Base-by-base conservation (phyloP, 75 land plant genomes). In the Sequoiadendron giganteum region DNA sequence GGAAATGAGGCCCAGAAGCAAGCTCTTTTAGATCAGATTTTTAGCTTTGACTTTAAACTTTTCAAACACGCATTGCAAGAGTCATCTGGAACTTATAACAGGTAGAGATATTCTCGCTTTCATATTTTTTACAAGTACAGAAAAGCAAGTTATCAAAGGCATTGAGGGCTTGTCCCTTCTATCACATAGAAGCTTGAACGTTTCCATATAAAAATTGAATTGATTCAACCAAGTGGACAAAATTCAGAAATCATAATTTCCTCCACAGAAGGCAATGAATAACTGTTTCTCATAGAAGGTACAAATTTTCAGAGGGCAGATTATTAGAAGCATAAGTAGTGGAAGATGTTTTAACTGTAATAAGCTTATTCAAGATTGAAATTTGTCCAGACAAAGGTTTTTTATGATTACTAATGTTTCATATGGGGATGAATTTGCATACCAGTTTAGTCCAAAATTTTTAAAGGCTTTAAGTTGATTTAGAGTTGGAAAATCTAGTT, bases 1-100 rank as follows among this genome's bases (percentile, higher is more conserved):
- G 95, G 96, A n/a, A 92, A 92, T 39, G 94, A 95, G 85, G 56
- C 68, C 34, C 93, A 96, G 82, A 92, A 91, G 88, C 89, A 65
- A 47, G 91, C 90, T 72, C 95, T 96, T 56, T 89, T 93, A 39
- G 90, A 91, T 75, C 91, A 95, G 77, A 90, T 96, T 83, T 76
- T 87, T 15, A 87, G 88, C 34, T 85, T 96, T 3, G 93, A 96
- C 84, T 92, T 94, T 25, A 88, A 83, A 40, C 87, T 93, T 85
- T 91, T 96, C 85, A 94, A 92, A 93, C 93, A 89, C 61, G 95
- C 95, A 38, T n/a, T 96, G 72, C 89, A 86, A 47, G 84, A 43
- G 47, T 47, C 52, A 45, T 43, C 48, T 28, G 52, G 30, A 47
- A 28, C 84, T 82, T 82, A 47, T 47, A 32, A 82, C 25, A 82